Conservation (phyloP, 345 rosid species). For the Balakata baccata region DNA sequence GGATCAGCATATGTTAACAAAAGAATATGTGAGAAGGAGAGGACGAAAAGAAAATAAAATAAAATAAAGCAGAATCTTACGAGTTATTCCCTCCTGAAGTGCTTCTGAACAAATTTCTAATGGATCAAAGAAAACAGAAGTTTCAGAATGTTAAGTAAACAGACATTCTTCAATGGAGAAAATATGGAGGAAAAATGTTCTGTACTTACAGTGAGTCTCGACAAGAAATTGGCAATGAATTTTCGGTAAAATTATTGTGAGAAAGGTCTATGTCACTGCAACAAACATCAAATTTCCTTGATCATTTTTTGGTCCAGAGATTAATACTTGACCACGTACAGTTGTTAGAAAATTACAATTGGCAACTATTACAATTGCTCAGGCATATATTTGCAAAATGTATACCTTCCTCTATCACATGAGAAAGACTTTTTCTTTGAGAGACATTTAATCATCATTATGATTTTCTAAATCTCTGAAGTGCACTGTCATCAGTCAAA, state of each 20-base stretch:
- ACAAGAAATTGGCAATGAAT: constrained; percentile 8
- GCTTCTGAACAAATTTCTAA: constrained; percentile 22
- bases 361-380: neutral
- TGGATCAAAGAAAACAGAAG: neutral
- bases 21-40: neutral
- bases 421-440: too few relatives aligned
- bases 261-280: constrained; percentile 23
- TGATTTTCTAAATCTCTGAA: too few relatives aligned
- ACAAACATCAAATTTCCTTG: neutral
- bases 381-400: neutral
- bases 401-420: too few relatives aligned
- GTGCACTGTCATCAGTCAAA: too few relatives aligned
- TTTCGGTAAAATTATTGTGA: constrained; percentile 12
- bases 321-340: neutral
- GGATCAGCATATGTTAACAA: neutral
- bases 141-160: neutral
- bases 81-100: constrained; percentile 13
- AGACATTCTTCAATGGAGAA: neutral
- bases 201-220: constrained; percentile 16
- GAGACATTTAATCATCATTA: too few relatives aligned
- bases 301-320: neutral
- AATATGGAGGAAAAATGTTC: neutral
- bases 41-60: neutral
- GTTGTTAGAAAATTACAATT: neutral
- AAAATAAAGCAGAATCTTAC: constrained; percentile 13